A percentile compares a stretch with the other conserved stretches of the same genome.
Conservation (phyloP, 495 filamentous ascomycete species). For the Aspergillus bridgeri region DNA sequence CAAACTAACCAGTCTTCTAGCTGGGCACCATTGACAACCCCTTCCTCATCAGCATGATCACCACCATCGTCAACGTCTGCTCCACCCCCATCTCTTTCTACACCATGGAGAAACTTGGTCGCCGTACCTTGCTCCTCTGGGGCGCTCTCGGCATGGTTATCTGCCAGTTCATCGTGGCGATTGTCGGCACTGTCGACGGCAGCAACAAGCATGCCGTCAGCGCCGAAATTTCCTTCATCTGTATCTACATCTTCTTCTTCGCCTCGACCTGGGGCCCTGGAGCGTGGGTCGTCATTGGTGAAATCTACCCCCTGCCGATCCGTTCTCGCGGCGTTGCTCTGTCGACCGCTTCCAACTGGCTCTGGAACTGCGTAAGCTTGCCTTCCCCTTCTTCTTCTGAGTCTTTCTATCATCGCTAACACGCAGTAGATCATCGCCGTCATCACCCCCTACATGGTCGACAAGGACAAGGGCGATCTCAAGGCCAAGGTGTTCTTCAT, state of each 20-base stretch:
- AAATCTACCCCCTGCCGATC: constrained; percentile 83
- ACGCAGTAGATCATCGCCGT: constrained; percentile 53
- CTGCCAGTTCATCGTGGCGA: constrained; percentile 82
- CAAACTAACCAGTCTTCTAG: constrained; percentile 10
- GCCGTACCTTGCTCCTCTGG: constrained; percentile 76
- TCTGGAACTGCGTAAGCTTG: constrained; percentile 63
- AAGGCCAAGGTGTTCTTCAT: constrained; percentile 80
- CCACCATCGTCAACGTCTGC: constrained; percentile 78
- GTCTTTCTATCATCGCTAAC: constrained; percentile 1
- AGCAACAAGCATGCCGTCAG: constrained; percentile 51
- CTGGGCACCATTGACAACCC: constrained; percentile 65
- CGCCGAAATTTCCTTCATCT: constrained; percentile 72
- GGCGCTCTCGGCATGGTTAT: constrained; percentile 78
- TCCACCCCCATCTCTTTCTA: constrained; percentile 81
- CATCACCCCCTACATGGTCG: constrained; percentile 80
- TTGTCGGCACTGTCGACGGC: constrained; percentile 62
- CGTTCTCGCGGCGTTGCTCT: constrained; percentile 76
- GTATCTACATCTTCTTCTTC: constrained; percentile 75
- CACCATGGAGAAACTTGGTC: constrained; percentile 76
- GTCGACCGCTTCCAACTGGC: constrained; percentile 83
- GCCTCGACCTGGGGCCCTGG: constrained; percentile 70
- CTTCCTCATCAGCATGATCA: constrained; percentile 78
- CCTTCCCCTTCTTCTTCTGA: background rate
- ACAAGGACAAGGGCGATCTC: constrained; percentile 62
- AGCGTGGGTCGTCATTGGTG: constrained; percentile 82